These are phyloP conservation scores for Thalia dealbata DNA, from an alignment of 176 grass and related monocot species.

Conservation along the genomic window DNA sequence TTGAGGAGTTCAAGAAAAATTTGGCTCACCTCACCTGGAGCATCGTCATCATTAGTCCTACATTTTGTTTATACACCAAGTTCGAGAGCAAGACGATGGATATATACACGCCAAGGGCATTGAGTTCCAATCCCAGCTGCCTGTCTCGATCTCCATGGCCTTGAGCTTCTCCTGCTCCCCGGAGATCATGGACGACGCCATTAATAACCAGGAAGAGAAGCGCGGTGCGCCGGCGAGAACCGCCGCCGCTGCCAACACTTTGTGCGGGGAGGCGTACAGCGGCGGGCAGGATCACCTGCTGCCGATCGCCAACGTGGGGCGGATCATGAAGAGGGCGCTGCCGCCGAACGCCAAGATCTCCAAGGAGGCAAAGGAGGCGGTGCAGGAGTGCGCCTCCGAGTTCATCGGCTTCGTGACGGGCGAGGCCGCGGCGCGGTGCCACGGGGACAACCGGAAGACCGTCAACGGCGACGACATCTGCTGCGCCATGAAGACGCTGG, in stretches of 20 bases:
- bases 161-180: too few relatives aligned
- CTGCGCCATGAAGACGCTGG: conserved; percentile 59
- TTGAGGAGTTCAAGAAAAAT: too few relatives aligned
- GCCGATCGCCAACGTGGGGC: conserved; percentile 70
- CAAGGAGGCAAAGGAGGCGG: conserved; percentile 87
- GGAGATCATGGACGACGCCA: too few relatives aligned
- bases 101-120: too few relatives aligned
- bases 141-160: too few relatives aligned
- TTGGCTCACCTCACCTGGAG: too few relatives aligned
- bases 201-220: too few relatives aligned
- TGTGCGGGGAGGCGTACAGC: background rate
- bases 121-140: too few relatives aligned
- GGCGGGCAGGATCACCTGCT: conserved; percentile 57
- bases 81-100: too few relatives aligned
- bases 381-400: conserved; percentile 87
- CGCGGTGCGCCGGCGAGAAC: background rate
- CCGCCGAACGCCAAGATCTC: conserved; percentile 84
- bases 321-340: conserved; percentile 86
- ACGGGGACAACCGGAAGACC: conserved; percentile 81
- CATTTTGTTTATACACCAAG: too few relatives aligned
- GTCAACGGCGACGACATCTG: conserved; percentile 88
- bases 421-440: conserved; percentile 79
- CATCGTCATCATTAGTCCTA: too few relatives aligned
- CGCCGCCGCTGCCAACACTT: background rate
- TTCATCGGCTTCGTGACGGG: conserved; percentile 90